Conservation (phyloP, 495 filamentous ascomycete species). For the Annulohypoxylon bovei region DNA sequence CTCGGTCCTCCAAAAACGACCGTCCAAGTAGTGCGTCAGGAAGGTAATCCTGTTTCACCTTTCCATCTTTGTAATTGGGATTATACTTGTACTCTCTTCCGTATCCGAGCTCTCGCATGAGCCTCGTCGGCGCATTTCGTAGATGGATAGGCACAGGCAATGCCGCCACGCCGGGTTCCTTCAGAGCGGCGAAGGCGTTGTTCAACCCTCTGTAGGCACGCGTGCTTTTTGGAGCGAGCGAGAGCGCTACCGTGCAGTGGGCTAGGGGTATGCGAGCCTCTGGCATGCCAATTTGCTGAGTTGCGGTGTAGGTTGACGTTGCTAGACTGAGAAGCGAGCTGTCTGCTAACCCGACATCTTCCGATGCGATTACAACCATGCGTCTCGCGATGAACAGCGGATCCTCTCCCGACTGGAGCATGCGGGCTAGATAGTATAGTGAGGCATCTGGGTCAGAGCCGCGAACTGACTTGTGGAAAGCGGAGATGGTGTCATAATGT, state of each 20-base stretch:
- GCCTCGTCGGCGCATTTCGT: constrained; percentile 85
- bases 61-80: constrained; percentile 85
- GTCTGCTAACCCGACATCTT: constrained; percentile 93
- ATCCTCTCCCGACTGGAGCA: constrained; percentile 97
- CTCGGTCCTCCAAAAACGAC: constrained; percentile 80
- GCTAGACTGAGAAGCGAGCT: constrained; percentile 85
- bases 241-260: constrained; percentile 85
- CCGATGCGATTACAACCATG: constrained; percentile 89
- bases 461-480: constrained; percentile 94
- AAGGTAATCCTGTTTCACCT: constrained; percentile 88
- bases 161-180: constrained; percentile 80
- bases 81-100: constrained; percentile 97
- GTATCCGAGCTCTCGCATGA: constrained; percentile 93
- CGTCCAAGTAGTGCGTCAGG: constrained; percentile 75
- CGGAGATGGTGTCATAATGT: constrained; percentile 95
- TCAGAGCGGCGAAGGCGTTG: constrained; percentile 76
- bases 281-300: constrained; percentile 91
- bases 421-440: constrained; percentile 92
- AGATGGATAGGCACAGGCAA: constrained; percentile 87
- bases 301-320: constrained; percentile 82
- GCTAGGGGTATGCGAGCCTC: constrained; percentile 93
- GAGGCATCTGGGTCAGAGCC: constrained; percentile 87
- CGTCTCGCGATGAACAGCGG: constrained; percentile 90
- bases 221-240: constrained; percentile 84
- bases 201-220: constrained; percentile 84